phyloP scores from a whole-genome alignment of 2,329 filamentous ascomycete species.

The Trichoderma hamatum region DNA sequence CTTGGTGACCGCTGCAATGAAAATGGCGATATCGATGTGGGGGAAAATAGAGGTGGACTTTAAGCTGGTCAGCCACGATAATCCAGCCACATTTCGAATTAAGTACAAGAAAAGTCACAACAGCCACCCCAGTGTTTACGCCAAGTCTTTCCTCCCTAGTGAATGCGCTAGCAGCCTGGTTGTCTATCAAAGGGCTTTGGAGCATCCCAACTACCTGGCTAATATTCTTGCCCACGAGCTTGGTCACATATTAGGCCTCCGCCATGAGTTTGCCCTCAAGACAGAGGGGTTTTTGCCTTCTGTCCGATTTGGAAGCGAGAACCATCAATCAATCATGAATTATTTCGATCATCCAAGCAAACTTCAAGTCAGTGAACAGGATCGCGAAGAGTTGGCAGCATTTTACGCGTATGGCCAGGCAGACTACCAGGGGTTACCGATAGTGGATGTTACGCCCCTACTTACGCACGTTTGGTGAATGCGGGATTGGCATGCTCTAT shows the following conservation, averaged over 20 bases:
- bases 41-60: neutral
- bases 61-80: neutral
- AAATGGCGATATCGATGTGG: neutral
- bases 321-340: neutral
- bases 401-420: neutral
- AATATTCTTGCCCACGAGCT: slow-evolving; percentile 8
- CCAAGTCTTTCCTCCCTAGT: neutral
- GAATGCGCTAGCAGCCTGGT: neutral
- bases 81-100: neutral
- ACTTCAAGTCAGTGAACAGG: neutral
- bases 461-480: neutral
- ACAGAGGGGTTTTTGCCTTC: neutral
- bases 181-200: neutral
- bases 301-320: neutral
- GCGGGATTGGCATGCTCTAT: neutral
- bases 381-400: neutral
- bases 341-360: neutral
- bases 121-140: neutral
- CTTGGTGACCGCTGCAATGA: neutral
- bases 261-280: neutral
- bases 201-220: neutral
- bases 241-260: neutral
- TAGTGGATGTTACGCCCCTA: neutral
- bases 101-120: neutral
- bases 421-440: neutral